A percentile compares a stretch with the other conserved stretches of the same genome.
These are phyloP conservation scores for Apiotrichum domesticum DNA, from an alignment of 1,284 basidiomycete genomes.

Conservation along the genomic window DNA sequence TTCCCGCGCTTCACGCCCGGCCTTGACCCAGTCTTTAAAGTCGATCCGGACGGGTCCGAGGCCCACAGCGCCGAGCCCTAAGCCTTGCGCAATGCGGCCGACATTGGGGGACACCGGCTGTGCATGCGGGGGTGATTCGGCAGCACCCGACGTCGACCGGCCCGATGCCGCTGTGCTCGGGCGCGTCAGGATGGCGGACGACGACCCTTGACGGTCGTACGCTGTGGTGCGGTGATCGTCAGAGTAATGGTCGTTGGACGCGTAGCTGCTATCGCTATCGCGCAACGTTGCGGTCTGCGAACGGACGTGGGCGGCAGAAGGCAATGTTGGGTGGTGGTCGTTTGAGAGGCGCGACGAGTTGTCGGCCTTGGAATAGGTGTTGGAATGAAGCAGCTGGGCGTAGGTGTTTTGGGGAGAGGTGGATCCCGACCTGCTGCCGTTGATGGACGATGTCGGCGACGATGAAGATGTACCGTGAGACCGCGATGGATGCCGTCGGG, in stretches of 20 bases:
- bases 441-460: background rate
- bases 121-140: slow-evolving; percentile 1
- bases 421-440: background rate
- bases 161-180: background rate
- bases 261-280: background rate
- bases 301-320: background rate
- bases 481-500: slow-evolving; percentile 14
- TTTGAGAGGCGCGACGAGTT: background rate
- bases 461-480: background rate
- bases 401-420: background rate
- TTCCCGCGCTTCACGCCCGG: slow-evolving; percentile 9
- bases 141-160: background rate
- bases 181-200: background rate
- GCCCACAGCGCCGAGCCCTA: slow-evolving; percentile 11
- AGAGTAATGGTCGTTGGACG: background rate
- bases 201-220: background rate
- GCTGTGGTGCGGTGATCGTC: background rate
- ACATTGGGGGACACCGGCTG: slow-evolving; percentile 2
- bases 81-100: background rate
- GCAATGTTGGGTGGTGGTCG: background rate
- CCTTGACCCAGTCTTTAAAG: slow-evolving; percentile 22
- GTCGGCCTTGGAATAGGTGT: background rate
- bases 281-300: background rate
- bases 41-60: slow-evolving; percentile 19
- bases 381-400: background rate